Conservation (phyloP, 192 early-diverging fungal genomes). For the Podila clonocystis region DNA sequence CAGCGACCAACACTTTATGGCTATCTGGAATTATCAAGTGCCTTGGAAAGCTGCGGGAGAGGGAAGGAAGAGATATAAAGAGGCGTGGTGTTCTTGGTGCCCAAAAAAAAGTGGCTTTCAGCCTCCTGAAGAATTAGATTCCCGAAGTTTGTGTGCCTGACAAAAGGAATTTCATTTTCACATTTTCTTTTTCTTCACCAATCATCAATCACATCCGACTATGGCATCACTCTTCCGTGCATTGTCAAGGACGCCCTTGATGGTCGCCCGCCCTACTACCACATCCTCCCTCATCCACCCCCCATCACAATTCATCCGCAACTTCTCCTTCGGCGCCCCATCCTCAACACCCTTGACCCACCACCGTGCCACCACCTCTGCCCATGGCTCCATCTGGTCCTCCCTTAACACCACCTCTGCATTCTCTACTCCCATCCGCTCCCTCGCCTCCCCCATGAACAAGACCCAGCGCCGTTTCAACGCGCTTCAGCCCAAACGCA, state of each 20-base stretch:
- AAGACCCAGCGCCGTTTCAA: constrained; percentile 61
- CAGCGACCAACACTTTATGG: too few relatives aligned
- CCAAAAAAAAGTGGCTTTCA: too few relatives aligned
- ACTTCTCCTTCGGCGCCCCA: constrained; percentile 28
- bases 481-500: constrained; percentile 77
- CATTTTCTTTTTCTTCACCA: background rate
- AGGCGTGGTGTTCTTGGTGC: too few relatives aligned
- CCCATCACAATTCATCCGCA: constrained; percentile 35
- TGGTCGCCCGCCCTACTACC: constrained; percentile 1
- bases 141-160: background rate
- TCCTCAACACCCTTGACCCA: constrained; percentile 1
- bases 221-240: constrained; percentile 52
- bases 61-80: too few relatives aligned
- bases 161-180: background rate
- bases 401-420: constrained; percentile 18
- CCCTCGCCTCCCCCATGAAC: constrained; percentile 29
- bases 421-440: constrained; percentile 31
- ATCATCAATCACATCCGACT: background rate
- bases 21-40: too few relatives aligned
- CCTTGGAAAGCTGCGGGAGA: too few relatives aligned
- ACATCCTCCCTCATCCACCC: background rate
- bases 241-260: constrained; percentile 37
- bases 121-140: too few relatives aligned
- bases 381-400: background rate
- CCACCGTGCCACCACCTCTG: background rate